These are phyloP conservation scores for Fagopyrum tataricum DNA, from an alignment of 148 eudicot genomes.

Conservation along the genomic window DNA sequence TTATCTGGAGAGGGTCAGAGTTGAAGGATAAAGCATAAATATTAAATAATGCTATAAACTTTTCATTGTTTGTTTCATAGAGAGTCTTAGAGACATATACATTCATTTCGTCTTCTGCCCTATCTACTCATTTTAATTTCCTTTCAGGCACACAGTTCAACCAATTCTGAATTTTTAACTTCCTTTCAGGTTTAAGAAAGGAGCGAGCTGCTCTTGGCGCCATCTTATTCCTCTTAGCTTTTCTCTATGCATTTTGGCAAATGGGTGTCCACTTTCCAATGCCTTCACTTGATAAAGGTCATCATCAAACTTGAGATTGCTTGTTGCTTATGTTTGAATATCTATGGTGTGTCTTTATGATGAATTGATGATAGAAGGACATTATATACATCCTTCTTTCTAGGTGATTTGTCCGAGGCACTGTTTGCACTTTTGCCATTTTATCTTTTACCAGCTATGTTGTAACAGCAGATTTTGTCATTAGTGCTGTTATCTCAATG, in stretches of 20 bases:
- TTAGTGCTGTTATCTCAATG: background rate
- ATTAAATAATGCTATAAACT: background rate
- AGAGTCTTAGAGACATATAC: too few relatives aligned
- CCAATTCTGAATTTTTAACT: background rate
- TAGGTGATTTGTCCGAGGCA: background rate
- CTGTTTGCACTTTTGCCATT: background rate
- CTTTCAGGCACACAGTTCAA: background rate
- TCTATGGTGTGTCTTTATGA: background rate
- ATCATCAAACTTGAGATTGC: constrained; percentile 4
- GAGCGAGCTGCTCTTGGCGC: constrained; percentile 97
- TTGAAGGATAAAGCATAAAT: background rate
- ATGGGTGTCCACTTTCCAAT: constrained; percentile 99
- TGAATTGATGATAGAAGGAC: background rate
- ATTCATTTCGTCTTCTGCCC: background rate
- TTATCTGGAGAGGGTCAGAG: background rate
- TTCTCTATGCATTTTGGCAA: constrained; percentile 95
- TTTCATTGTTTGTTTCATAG: background rate
- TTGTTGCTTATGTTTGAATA: background rate
- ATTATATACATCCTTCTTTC: background rate
- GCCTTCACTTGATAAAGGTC: constrained; percentile 99
- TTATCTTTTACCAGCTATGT: background rate
- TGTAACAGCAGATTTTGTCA: background rate
- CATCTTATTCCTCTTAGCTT: constrained; percentile 67
- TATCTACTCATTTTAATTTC: background rate
- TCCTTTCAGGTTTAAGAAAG: constrained; percentile 68